Percentiles rank a stretch among this genome's conserved stretches.
Conservation (phyloP, 2,329 filamentous ascomycete genomes). For the Colletotrichum falcatum region DNA sequence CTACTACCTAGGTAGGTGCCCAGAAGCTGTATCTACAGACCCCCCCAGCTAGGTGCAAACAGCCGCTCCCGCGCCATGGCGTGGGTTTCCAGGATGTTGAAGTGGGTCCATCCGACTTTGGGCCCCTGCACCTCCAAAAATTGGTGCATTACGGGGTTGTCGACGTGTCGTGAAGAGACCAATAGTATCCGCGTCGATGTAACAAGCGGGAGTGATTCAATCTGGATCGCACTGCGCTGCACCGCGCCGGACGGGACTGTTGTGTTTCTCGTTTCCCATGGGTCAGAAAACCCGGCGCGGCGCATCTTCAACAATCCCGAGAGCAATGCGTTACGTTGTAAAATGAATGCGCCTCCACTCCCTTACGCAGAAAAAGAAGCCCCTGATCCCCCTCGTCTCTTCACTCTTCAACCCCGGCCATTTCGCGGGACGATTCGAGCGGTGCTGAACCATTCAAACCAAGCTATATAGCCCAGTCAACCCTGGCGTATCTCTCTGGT, state of each 20-base stretch:
- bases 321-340: conserved; percentile 20
- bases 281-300: neutral
- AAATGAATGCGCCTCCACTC: conserved; percentile 29
- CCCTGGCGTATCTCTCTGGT: neutral
- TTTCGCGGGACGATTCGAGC: neutral
- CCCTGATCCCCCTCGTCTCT: neutral
- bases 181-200: conserved; percentile 19
- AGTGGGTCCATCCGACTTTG: neutral
- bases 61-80: conserved; percentile 7
- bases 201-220: conserved; percentile 2
- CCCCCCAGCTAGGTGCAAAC: conserved; percentile 2
- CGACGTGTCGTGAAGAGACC: conserved; percentile 14
- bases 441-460: conserved; percentile 1
- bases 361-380: conserved; percentile 4
- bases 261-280: neutral
- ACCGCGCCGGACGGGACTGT: conserved; percentile 8
- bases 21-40: too few species aligned
- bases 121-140: conserved; percentile 6
- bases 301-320: conserved; percentile 1
- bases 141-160: neutral
- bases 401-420: neutral
- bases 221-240: conserved; percentile 1
- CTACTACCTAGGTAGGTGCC: neutral
- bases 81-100: neutral
- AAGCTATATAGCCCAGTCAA: neutral